Evolutionary conservation across 1,139 yeast genomes (phyloP).

Genomic region (Sugiyamaella pinicola): DNA sequence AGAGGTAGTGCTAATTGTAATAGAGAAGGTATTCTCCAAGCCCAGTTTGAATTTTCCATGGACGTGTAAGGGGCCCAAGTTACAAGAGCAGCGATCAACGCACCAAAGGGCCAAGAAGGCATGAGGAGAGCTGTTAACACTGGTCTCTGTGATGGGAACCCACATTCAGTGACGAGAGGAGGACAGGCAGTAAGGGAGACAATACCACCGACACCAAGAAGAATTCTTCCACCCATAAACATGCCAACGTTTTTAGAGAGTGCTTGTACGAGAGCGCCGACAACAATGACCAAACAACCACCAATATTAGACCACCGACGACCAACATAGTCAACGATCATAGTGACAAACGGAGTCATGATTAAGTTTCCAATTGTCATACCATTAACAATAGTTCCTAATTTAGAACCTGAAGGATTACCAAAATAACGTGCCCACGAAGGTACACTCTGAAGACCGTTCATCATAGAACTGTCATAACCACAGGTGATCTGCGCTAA

Average conservation of each 20-base stretch:
- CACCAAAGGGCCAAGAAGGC: conserved; percentile 57
- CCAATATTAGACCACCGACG: conserved; percentile 78
- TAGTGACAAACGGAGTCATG: conserved; percentile 62
- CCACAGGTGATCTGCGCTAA: conserved; percentile 53
- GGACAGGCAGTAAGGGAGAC: conserved; percentile 48
- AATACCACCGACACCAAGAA: conserved; percentile 95
- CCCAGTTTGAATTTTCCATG: conserved; percentile 40
- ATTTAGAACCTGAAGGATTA: conserved; percentile 46
- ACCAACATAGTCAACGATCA: conserved; percentile 71
- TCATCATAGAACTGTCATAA: conserved; percentile 55
- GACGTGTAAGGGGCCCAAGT: conserved; percentile 49
- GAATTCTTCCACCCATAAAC: conserved; percentile 85
- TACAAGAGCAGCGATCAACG: conserved; percentile 57
- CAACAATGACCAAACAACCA: conserved; percentile 75
- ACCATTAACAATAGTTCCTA: conserved; percentile 40
- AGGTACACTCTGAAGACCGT: conserved; percentile 43
- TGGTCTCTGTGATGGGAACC: conserved; percentile 50
- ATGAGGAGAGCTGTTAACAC: conserved; percentile 51
- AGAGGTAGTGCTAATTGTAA: conserved; percentile 47
- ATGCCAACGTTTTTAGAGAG: conserved; percentile 81
- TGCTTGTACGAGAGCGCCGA: conserved; percentile 84
- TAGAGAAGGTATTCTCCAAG: conserved; percentile 51
- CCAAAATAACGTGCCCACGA: conserved; percentile 45
- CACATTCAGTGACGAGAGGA: conserved; percentile 42
- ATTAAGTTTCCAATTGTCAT: conserved; percentile 43